Evolutionary conservation across 331 rosid species (phyloP).

Genomic region (Quercus lobata): DNA sequence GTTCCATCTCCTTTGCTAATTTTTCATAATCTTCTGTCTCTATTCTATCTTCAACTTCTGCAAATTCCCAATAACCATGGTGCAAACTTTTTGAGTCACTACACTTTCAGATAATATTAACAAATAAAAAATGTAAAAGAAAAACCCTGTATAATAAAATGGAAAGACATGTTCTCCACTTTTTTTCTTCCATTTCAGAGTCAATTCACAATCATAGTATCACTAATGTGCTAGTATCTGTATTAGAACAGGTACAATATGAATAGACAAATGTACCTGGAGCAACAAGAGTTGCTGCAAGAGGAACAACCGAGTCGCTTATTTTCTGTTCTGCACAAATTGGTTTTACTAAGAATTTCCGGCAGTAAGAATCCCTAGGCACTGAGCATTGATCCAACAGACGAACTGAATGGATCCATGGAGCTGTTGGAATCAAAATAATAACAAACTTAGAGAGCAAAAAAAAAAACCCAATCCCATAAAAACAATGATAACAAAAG

Average conservation of each 20-base stretch:
- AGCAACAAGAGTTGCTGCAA: slow-evolving; percentile 47
- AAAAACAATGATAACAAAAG: neutral
- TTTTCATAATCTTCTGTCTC: slow-evolving; percentile 51
- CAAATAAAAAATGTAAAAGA: neutral
- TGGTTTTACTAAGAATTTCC: slow-evolving; percentile 37
- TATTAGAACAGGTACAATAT: neutral
- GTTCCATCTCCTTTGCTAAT: slow-evolving; percentile 56
- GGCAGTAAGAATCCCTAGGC: slow-evolving; percentile 28
- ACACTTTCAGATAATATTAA: neutral
- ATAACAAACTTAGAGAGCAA: neutral
- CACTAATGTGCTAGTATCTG: neutral
- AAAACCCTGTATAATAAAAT: neutral
- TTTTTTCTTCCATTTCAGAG: neutral
- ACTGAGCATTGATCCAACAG: slow-evolving; percentile 30
- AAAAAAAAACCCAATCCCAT: neutral
- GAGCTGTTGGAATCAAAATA: neutral
- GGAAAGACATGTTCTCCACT: neutral
- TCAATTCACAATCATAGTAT: neutral
- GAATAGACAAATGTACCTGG: slow-evolving; percentile 38
- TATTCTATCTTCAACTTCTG: slow-evolving; percentile 57
- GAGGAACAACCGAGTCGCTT: slow-evolving; percentile 49
- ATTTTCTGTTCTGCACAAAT: slow-evolving; percentile 47
- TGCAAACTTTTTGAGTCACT: neutral
- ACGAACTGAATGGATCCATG: slow-evolving; percentile 21
- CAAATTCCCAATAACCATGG: slow-evolving; percentile 16